Evolutionary conservation across 768 basidiomycete genomes (phyloP), one percentile per base, ranked within the genome.

Genomic region (Vishniacozyma victoriae): DNA sequence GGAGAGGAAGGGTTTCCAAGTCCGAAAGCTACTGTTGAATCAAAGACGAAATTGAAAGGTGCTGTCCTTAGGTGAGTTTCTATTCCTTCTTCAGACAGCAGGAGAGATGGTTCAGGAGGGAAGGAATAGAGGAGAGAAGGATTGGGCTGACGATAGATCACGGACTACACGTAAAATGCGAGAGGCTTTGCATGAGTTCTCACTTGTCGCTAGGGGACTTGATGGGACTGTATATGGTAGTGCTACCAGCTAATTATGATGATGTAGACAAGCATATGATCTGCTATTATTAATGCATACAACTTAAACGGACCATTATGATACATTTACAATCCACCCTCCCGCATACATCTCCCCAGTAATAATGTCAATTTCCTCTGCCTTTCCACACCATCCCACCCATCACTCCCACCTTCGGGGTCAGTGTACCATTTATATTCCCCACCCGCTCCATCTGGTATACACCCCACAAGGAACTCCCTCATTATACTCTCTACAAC

Each of bases 151-250:
- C 29, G n/a, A 33, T 33, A 86, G 86, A 22, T 82, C 86, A 27
- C 78, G 86, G 35, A 85, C 85, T 15, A 73, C 81, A 2, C 84
- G 83, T 64, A 78, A 77, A 56, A 87, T 83, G 27, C 76, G 85
- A 54, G 88, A 90, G 31, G 88, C 89, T 0, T 82, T 87, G 11
- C 82, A 89, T 56, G 86, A 92, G 54, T 91, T 93, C 69, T 84
- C 84, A 1, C 76, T 93, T 0, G 79, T 93, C 16, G 84, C 87
- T 11, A 74, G 89, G 62, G 89, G 89, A 2, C 70, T 91, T 48
- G 87, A 87, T 57, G 86, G 85, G 6, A 84, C 87, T 7, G 83
- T 80, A 52, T 92, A 91, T 70, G 89, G 89, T 6, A 88, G 85
- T 69, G 81, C 87, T 2, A 81, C 83, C n/a, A n/a, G n/a, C n/a